These are phyloP conservation scores for Noccaea caerulescens DNA, from an alignment of 345 rosid genomes.

Conservation along the genomic window DNA sequence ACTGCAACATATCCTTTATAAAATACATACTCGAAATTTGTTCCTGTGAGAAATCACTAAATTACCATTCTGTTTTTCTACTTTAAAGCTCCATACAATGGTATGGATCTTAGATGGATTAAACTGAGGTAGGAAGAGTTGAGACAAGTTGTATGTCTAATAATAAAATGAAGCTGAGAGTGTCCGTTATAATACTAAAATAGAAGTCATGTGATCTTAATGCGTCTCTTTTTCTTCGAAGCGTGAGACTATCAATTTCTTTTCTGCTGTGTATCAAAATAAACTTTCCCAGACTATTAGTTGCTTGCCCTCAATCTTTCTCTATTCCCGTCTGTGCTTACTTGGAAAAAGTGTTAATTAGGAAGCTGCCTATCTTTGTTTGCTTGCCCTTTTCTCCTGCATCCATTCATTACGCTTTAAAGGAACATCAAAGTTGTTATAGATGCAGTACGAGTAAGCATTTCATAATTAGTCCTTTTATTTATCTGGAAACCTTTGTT, in stretches of 20 bases:
- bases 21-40: background rate
- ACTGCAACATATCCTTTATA: constrained; percentile 2
- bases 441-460: constrained; percentile 21
- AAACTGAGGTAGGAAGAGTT: constrained; percentile 27
- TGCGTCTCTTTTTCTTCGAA: constrained; percentile 2
- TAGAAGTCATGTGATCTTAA: constrained; percentile 12
- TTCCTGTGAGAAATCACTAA: background rate
- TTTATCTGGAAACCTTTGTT: constrained; percentile 12
- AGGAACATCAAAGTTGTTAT: constrained; percentile 8
- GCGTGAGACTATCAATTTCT: constrained; percentile 13
- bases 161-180: constrained; percentile 24
- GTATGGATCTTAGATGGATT: constrained; percentile 20
- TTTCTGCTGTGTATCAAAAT: constrained; percentile 14
- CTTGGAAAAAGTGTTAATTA: constrained; percentile 17
- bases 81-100: constrained; percentile 12
- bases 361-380: constrained; percentile 15
- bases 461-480: constrained; percentile 20
- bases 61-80: constrained; percentile 22
- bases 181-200: constrained; percentile 22
- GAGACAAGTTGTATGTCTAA: constrained; percentile 30
- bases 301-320: constrained; percentile 14
- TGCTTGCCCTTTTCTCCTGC: constrained; percentile 6
- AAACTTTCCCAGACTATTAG: constrained; percentile 15
- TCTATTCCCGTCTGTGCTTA: constrained; percentile 19
- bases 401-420: constrained; percentile 26